phyloP scores from a whole-genome alignment of 148 eudicot species.

The Suaeda aralocaspica region DNA sequence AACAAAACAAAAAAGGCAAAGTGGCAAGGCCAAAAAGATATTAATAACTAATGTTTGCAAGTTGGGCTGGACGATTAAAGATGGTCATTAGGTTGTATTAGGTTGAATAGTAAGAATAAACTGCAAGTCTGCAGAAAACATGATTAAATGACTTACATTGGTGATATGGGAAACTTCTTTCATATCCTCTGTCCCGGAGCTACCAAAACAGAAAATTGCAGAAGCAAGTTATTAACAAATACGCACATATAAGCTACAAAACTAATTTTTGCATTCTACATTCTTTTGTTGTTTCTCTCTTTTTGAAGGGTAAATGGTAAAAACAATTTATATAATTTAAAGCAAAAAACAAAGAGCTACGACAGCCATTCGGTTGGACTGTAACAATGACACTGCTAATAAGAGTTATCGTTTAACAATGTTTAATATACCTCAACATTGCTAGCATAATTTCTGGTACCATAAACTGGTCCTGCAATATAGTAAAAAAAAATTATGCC shows the following conservation, averaged over 20 bases:
- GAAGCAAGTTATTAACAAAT: slow-evolving; percentile 6
- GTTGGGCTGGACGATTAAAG: no score
- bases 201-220: slow-evolving; percentile 16
- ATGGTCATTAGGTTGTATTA: no score
- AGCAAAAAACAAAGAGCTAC: no score
- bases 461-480: slow-evolving; percentile 27
- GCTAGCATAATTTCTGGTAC: slow-evolving; percentile 18
- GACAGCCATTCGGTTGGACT: background rate
- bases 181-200: slow-evolving; percentile 27
- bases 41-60: no score
- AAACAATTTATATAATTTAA: no score
- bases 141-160: slow-evolving; percentile 36
- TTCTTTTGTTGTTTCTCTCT: background rate
- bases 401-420: background rate
- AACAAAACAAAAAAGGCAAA: no score
- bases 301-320: no score
- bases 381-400: background rate
- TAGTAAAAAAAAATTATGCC: background rate
- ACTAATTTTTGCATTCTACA: background rate
- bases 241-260: no score
- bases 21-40: no score
- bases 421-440: slow-evolving; percentile 30
- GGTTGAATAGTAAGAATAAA: no score
- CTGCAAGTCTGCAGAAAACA: no score
- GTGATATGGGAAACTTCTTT: slow-evolving; percentile 21